Evolutionary conservation across 2,329 filamentous ascomycete genomes (phyloP).

Genomic region (Aulographum hederae): DNA sequence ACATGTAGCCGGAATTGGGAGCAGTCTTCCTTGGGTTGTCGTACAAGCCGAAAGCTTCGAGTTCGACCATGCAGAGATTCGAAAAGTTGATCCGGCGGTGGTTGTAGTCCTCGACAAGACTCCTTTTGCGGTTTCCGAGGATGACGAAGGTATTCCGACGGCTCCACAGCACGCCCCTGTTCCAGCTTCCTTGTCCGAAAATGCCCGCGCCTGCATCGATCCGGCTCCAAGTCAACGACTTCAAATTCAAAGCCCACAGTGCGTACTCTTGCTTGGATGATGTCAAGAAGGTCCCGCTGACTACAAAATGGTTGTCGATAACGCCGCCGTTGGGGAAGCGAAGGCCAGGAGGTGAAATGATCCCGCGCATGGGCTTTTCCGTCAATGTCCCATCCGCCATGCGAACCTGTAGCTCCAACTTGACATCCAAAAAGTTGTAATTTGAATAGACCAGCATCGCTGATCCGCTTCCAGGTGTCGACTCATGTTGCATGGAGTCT

Average conservation of each 20-base stretch:
- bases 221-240: conserved; percentile 78
- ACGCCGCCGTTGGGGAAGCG: conserved; percentile 92
- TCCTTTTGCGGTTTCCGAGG: conserved; percentile 80
- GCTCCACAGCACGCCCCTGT: conserved; percentile 83
- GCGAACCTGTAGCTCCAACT: conserved; percentile 80
- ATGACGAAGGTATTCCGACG: conserved; percentile 91
- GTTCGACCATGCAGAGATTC: conserved; percentile 89
- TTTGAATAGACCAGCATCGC: conserved; percentile 96
- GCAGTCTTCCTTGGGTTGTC: conserved; percentile 73
- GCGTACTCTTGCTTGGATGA: conserved; percentile 98
- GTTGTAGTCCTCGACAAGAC: conserved; percentile 93
- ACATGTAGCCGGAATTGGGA: conserved; percentile 69
- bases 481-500: conserved; percentile 24
- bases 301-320: conserved; percentile 90
- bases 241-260: conserved; percentile 81
- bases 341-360: conserved; percentile 75
- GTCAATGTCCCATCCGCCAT: conserved; percentile 65
- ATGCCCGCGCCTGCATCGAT: conserved; percentile 91
- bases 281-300: conserved; percentile 91
- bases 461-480: conserved; percentile 23
- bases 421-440: conserved; percentile 96
- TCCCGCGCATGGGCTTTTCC: conserved; percentile 77
- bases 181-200: conserved; percentile 96
- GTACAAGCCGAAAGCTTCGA: conserved; percentile 93
- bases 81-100: conserved; percentile 95